phyloP scores from a whole-genome alignment of 306 rosid genomes.

The Carpinus viminea region DNA sequence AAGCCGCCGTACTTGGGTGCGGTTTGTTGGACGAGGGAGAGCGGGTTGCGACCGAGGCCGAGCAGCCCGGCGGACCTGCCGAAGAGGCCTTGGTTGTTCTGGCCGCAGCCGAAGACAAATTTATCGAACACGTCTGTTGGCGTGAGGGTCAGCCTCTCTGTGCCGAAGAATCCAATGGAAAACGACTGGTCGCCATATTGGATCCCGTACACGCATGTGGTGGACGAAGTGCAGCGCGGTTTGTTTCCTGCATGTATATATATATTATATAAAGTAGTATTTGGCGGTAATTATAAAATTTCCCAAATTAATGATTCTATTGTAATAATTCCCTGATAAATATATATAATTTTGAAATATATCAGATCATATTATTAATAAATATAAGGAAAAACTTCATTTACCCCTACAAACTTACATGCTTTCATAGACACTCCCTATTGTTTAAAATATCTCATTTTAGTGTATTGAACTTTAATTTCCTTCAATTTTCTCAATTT shows the following conservation, averaged over 20 bases:
- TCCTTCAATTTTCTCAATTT: no score
- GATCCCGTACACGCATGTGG: slow-evolving; percentile 52
- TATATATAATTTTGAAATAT: no score
- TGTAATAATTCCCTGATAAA: no score
- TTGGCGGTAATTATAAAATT: no score
- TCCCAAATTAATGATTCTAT: no score
- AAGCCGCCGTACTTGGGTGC: slow-evolving; percentile 41
- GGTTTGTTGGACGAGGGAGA: slow-evolving; percentile 71
- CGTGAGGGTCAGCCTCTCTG: slow-evolving; percentile 46
- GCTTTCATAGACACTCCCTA: no score
- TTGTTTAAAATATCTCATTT: no score
- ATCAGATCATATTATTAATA: no score
- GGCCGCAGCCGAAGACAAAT: slow-evolving; percentile 75
- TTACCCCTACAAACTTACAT: no score
- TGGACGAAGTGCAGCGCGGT: slow-evolving; percentile 32
- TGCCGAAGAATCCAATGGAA: slow-evolving; percentile 53
- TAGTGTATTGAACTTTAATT: no score
- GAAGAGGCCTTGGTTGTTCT: slow-evolving; percentile 64
- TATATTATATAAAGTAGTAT: no score
- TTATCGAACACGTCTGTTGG: slow-evolving; percentile 19
- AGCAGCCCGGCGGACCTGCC: slow-evolving; percentile 60
- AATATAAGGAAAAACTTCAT: no score
- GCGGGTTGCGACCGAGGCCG: slow-evolving; percentile 67
- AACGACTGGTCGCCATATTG: slow-evolving; percentile 59
- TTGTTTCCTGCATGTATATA: slow-evolving; percentile 33